phyloP scores from a whole-genome alignment of 31 red algal species.

The Porphyra umbilicalis region DNA sequence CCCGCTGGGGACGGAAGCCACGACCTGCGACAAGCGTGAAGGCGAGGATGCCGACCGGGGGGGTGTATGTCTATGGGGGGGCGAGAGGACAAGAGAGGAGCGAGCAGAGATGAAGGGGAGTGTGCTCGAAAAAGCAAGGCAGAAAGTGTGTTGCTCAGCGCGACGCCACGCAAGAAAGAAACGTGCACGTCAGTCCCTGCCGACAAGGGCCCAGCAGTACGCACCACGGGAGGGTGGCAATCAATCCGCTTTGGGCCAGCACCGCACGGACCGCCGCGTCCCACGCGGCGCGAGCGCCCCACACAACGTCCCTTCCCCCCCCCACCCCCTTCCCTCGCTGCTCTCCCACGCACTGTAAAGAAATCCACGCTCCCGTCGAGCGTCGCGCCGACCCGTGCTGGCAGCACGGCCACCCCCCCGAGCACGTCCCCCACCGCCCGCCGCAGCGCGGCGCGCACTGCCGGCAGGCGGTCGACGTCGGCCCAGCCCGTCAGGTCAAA shows the following conservation, averaged over 20 bases:
- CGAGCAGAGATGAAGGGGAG: neutral
- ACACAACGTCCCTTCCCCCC: neutral
- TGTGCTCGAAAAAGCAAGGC: no score
- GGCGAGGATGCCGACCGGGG: neutral
- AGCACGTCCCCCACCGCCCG: neutral
- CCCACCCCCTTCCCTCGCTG: neutral
- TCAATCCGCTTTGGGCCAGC: no score
- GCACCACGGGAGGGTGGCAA: no score
- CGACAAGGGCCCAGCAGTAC: no score
- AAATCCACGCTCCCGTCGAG: neutral
- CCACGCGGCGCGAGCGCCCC: no score
- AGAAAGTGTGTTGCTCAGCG: no score
- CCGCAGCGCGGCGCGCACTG: neutral
- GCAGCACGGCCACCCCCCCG: neutral
- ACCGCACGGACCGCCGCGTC: no score
- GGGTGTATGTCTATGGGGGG: neutral
- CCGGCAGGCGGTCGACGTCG: neutral
- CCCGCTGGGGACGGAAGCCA: neutral
- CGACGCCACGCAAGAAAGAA: no score
- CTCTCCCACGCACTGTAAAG: neutral
- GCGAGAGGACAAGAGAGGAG: neutral
- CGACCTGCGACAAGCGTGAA: neutral
- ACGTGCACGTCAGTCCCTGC: no score
- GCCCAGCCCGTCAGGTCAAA: neutral
- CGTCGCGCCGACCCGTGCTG: neutral